Evolutionary conservation across 1,284 basidiomycete genomes (phyloP), one percentile per base, ranked within the genome.

Genomic region (Melampsora medusae): DNA sequence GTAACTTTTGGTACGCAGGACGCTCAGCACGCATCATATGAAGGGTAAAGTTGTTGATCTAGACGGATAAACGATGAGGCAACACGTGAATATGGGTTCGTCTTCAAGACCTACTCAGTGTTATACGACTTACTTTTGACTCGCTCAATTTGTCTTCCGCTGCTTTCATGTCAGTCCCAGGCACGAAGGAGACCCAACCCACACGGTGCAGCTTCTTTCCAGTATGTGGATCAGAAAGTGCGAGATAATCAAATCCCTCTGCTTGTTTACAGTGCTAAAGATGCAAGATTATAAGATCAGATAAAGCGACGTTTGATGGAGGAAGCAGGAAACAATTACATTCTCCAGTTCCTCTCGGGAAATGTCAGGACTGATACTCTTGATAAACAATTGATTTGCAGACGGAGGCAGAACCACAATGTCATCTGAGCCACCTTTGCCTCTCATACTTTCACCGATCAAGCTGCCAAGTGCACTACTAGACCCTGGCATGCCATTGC

Each of bases 31-130:
- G 90, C 25, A 88, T 89, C 80, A 96, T 90, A 83, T 96, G 92
- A 69, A 96, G 85, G 80, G 92, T 94, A 85, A 96, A 95, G 71
- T 90, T 91, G 83, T 94, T 92, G 81, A 97, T 91, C 93, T 96
- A 79, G 25, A 22, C 7, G 2, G 12, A 10, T 33, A 75, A 6
- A 61, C 31, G 16, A 72, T 7, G 19, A n/a, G 2, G n/a, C 73
- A 48, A 56, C 31, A 38, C 61, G 38, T 77, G 31, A 59, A 72
- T 10, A 42, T 12, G 10, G 10, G 10, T 42, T 10, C 38, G 1
- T 42, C 38, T 6, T 7, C 10, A 12, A 42, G 38, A 1, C 38
- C 5, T 10, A 10, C 6, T 42, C 38, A 42, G 4, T 5, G 35
- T 38, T 66, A 67, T 69, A 75, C 31, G 19, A 64, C 82, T 60